These are phyloP conservation scores for Tympanopsis confertula DNA, from an alignment of 2,329 filamentous ascomycete genomes.

Conservation along the genomic window DNA sequence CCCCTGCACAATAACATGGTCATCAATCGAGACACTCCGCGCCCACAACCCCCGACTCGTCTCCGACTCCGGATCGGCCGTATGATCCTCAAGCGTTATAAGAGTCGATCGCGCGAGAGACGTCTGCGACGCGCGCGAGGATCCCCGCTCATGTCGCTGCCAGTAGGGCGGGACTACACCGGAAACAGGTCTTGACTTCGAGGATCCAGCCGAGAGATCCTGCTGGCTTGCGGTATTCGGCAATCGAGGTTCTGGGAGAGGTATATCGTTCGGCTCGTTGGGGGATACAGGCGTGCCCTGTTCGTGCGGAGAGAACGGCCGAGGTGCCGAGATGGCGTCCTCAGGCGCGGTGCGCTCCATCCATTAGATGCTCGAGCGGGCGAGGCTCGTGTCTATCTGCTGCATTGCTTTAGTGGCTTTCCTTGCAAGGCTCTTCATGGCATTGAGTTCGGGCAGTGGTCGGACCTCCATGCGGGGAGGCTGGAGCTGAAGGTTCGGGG, in stretches of 20 bases:
- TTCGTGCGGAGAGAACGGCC: background rate
- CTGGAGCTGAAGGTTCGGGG: no score
- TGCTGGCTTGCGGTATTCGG: no score
- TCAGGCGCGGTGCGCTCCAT: constrained; percentile 1
- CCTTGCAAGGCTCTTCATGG: no score
- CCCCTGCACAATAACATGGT: background rate
- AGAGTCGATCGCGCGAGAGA: background rate
- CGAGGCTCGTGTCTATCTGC: no score
- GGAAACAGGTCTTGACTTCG: no score
- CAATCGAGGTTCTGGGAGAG: no score
- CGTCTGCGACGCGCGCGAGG: background rate
- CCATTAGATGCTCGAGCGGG: no score
- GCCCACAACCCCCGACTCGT: background rate
- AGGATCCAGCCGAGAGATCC: no score
- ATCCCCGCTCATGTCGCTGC: background rate
- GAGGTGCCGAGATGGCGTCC: background rate
- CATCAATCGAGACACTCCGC: background rate
- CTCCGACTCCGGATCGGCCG: background rate
- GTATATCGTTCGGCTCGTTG: no score
- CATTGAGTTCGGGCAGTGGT: no score
- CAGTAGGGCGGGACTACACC: constrained; percentile 1
- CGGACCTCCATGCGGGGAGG: no score
- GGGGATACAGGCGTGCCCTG: background rate
- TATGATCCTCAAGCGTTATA: constrained; percentile 1
- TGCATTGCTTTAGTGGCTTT: background rate